Base-by-base conservation (phyloP, 257 asterid species). In the Salvia hispanica region DNA sequence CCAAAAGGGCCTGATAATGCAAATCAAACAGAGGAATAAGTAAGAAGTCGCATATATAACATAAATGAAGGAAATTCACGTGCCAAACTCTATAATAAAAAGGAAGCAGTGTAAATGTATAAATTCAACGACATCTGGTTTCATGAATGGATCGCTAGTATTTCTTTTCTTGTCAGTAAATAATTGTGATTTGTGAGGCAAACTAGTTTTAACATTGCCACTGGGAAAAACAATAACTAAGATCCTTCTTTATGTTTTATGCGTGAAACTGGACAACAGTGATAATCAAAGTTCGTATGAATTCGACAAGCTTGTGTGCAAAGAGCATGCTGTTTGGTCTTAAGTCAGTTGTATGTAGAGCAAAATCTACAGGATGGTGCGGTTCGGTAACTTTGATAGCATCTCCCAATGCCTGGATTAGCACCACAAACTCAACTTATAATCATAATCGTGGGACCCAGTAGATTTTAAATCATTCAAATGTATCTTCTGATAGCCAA, bases 1-100 rank as follows among this genome's bases (percentile, higher is more conserved):
- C 97, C 88, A 94, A 70, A 77, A 91, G 95, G 67, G 95, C 94
- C 99, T 94, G 77, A 73, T 66, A 68, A 78, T 69, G 72, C 54
- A 83, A 52, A 70, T 40, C 68, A 62, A 58, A 60, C 50, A n/a
- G 52, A 69, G 69, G 51, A 39, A 39, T 69, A 42, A 72, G 58
- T 65, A 39, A 39, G 66, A 42, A 72, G 58, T 65, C 34, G n/a
- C 18, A 0, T 37, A 58, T 18, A 28, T 63, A 47, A 46, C 39
- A 7, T 7, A 55, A 48, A 39, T 36, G 56, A 66, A 14, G 58
- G 37, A 66, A 15, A 50, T 15, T 14, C 21, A 31, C 7, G 9
- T 21, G 44, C 28, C 36, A 52, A 43, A 9, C 48, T 16, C 53
- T 18, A 18, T 16, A 5, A 58, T 66, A 55, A 53, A 8, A 60